These are phyloP conservation scores for Sonneratia caseolaris DNA, from an alignment of 345 rosid genomes.

Conservation along the genomic window DNA sequence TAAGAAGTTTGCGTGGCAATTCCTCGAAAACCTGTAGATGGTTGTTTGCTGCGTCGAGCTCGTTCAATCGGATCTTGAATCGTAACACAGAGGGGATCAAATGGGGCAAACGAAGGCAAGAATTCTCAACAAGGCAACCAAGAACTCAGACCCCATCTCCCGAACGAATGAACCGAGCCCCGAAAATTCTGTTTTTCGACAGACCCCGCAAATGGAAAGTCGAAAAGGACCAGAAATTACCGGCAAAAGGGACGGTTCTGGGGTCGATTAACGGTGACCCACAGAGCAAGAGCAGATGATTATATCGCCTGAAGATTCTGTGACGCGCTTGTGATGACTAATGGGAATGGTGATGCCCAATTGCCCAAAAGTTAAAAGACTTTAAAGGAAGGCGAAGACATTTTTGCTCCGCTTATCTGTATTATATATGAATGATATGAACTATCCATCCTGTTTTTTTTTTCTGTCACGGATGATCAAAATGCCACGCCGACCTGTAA, in stretches of 20 bases:
- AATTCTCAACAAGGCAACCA: neutral
- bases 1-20: neutral
- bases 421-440: too few species aligned
- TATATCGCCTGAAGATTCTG: neutral
- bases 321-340: neutral
- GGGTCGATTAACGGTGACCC: neutral
- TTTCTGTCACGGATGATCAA: too few species aligned
- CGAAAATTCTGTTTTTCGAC: neutral
- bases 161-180: neutral
- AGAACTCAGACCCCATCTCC: neutral
- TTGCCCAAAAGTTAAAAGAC: neutral
- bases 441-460: too few species aligned
- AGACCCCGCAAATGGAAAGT: neutral
- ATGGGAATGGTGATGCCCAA: neutral
- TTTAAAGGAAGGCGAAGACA: neutral
- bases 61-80: neutral
- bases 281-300: neutral
- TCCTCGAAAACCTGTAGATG: neutral
- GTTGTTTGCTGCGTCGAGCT: neutral
- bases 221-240: neutral
- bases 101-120: neutral
- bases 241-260: neutral
- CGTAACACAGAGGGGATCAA: neutral
- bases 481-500: too few species aligned
- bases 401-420: neutral